Conservation (phyloP, 2,329 filamentous ascomycete genomes). For the Colletotrichum lindemuthianum region DNA sequence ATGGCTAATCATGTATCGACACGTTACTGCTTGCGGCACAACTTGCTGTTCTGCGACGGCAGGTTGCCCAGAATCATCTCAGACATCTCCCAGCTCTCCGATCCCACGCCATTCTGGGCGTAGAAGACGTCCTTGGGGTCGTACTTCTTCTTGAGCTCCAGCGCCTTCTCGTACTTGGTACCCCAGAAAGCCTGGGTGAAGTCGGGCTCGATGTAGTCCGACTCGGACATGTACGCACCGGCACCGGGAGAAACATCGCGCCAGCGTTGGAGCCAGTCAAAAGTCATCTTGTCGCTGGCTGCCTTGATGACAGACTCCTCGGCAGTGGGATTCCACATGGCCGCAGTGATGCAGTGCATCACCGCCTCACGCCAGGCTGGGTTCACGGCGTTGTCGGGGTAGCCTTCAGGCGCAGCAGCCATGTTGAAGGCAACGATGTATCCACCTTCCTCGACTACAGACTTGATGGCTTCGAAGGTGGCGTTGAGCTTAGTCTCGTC, state of each 20-base stretch:
- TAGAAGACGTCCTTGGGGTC: conserved; percentile 37
- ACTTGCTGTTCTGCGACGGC: conserved; percentile 39
- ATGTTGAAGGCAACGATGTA: conserved; percentile 46
- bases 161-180: conserved; percentile 33
- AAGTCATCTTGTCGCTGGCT: conserved; percentile 43
- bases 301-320: conserved; percentile 45
- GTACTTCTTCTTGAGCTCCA: conserved; percentile 35
- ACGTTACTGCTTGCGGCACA: conserved; percentile 33
- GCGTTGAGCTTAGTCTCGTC: conserved; percentile 40
- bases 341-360: conserved; percentile 46
- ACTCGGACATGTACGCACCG: conserved; percentile 39
- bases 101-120: conserved; percentile 35
- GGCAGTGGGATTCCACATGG: conserved; percentile 43
- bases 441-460: conserved; percentile 41
- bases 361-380: conserved; percentile 59
- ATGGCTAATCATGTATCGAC: background rate
- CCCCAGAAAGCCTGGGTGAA: conserved; percentile 38
- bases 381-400: conserved; percentile 54
- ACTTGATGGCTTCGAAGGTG: conserved; percentile 42
- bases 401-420: conserved; percentile 30
- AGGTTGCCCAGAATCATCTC: conserved; percentile 35
- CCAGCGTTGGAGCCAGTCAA: conserved; percentile 47
- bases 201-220: conserved; percentile 39
- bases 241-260: conserved; percentile 40
- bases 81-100: conserved; percentile 36